A percentile compares a stretch with the other conserved stretches of the same genome.
phyloP scores from a whole-genome alignment of 1,139 yeast species.

The Saccharomyces hybrid region DNA sequence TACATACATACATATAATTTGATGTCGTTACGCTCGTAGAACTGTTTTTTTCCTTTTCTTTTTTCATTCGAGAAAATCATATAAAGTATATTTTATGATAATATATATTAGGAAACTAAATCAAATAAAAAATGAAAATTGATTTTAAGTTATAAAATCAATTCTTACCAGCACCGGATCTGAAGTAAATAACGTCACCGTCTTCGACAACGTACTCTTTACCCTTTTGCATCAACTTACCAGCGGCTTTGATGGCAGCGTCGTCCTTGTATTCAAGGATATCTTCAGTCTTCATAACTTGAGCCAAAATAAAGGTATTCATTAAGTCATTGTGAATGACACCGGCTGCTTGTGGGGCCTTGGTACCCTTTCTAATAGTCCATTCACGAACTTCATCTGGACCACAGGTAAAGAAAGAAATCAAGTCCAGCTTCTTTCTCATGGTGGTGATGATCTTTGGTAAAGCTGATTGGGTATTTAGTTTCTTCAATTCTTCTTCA shows the following conservation, averaged over 20 bases:
- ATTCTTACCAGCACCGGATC: slow-evolving; percentile 94
- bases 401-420: slow-evolving; percentile 80
- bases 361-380: slow-evolving; percentile 78
- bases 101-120: not conserved
- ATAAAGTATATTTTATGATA: not conserved
- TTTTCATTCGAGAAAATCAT: not conserved
- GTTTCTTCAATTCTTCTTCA: slow-evolving; percentile 76
- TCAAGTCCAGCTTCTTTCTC: slow-evolving; percentile 79
- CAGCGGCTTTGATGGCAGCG: slow-evolving; percentile 80
- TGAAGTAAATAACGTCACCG: slow-evolving; percentile 87
- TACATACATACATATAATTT: not conserved
- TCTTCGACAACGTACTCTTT: slow-evolving; percentile 91
- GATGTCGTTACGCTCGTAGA: not conserved
- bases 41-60: not conserved
- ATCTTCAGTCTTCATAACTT: slow-evolving; percentile 81
- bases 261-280: slow-evolving; percentile 81
- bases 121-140: not conserved
- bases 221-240: slow-evolving; percentile 91
- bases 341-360: slow-evolving; percentile 88
- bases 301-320: slow-evolving; percentile 70
- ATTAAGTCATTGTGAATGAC: slow-evolving; percentile 75
- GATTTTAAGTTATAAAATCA: slow-evolving; percentile 21
- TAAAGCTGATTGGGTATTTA: slow-evolving; percentile 79
- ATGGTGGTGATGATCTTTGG: slow-evolving; percentile 80
- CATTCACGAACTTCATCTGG: slow-evolving; percentile 84